Evolutionary conservation across 495 filamentous ascomycete species (phyloP).

Genomic region (Acidiella bohemica): DNA sequence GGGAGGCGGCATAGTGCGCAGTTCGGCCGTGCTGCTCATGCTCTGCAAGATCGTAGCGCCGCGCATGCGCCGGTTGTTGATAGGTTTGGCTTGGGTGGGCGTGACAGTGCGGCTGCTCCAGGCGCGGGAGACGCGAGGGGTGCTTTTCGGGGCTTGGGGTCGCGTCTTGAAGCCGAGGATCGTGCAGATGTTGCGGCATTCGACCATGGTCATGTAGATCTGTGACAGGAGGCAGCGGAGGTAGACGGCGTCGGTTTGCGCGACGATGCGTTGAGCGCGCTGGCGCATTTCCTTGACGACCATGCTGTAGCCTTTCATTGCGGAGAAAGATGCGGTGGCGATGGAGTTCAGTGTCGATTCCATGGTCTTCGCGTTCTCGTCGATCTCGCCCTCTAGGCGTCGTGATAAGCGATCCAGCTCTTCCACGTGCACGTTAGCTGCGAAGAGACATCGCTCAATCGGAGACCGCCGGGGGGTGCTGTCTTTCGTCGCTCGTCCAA

Average conservation of each 20-base stretch:
- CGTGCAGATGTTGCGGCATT: constrained; percentile 47
- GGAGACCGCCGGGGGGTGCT: constrained; percentile 53
- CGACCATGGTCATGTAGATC: constrained; percentile 67
- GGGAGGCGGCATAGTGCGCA: constrained; percentile 21
- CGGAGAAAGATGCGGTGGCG: not conserved
- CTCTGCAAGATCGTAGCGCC: constrained; percentile 17
- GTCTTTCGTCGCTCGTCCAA: constrained; percentile 42
- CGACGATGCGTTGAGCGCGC: not conserved
- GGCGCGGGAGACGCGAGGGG: constrained; percentile 13
- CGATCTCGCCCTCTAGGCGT: not conserved
- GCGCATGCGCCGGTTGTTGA: constrained; percentile 12
- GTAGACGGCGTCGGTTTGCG: constrained; percentile 30
- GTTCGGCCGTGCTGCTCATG: constrained; percentile 3
- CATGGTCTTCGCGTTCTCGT: constrained; percentile 1
- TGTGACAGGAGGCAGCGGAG: constrained; percentile 68
- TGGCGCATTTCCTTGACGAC: constrained; percentile 9
- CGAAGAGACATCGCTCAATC: constrained; percentile 65
- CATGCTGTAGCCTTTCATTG: constrained; percentile 7
- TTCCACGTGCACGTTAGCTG: constrained; percentile 52
- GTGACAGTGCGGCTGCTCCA: constrained; percentile 17
- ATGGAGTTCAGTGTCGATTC: not conserved
- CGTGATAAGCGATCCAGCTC: constrained; percentile 12
- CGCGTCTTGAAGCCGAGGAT: constrained; percentile 29
- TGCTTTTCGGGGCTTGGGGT: constrained; percentile 5
- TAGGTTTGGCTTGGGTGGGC: constrained; percentile 16